Evolutionary conservation across 345 rosid species (phyloP).

Genomic region (Triadica sebifera): DNA sequence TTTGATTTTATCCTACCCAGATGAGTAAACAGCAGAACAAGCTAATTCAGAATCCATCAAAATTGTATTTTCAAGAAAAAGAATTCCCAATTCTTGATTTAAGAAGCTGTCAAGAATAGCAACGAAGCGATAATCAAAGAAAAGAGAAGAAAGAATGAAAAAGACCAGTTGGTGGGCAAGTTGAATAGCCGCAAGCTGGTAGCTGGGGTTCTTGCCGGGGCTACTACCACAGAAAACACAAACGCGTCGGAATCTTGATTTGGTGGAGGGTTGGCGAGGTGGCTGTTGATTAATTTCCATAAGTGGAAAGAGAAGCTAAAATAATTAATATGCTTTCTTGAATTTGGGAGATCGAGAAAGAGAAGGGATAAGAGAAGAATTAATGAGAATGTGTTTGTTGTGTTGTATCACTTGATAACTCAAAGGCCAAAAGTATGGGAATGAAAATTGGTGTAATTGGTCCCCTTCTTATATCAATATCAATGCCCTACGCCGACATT

Average conservation of each 20-base stretch:
- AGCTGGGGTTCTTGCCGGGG: constrained; percentile 66
- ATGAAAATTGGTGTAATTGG: constrained; percentile 24
- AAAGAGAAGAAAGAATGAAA: background rate
- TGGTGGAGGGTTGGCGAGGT: constrained; percentile 16
- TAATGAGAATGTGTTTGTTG: constrained; percentile 10
- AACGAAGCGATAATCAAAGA: too few relatives aligned
- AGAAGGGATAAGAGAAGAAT: constrained; percentile 3
- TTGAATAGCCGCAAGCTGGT: constrained; percentile 66
- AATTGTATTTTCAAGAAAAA: too few relatives aligned
- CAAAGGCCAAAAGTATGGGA: constrained; percentile 31
- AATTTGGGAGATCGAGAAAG: background rate
- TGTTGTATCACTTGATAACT: constrained; percentile 20
- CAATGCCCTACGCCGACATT: constrained; percentile 19
- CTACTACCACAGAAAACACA: constrained; percentile 81
- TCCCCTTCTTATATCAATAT: constrained; percentile 32
- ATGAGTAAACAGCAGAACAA: too few relatives aligned
- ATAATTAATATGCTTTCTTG: too few relatives aligned
- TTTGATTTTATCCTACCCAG: too few relatives aligned
- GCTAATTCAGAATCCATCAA: too few relatives aligned
- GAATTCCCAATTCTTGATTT: too few relatives aligned
- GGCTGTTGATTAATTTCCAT: constrained; percentile 43
- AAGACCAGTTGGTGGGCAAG: constrained; percentile 64
- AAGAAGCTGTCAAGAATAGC: too few relatives aligned
- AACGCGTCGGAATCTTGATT: constrained; percentile 59
- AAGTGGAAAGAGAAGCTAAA: background rate